Conservation (phyloP, 495 filamentous ascomycete genomes). For the Neurospora tetrasperma region DNA sequence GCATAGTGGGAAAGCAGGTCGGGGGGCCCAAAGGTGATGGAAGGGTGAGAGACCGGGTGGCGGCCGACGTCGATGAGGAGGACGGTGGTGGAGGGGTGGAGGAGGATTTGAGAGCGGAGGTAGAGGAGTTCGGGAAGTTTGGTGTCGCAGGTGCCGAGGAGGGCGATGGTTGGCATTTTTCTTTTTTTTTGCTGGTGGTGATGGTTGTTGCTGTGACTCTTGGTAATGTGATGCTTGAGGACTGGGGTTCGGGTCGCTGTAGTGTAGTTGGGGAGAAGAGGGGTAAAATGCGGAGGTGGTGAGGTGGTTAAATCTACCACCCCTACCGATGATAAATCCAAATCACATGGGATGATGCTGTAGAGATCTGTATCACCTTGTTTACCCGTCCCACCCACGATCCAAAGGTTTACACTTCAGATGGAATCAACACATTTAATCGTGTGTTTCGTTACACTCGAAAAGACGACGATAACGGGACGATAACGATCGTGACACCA, state of each 20-base stretch:
- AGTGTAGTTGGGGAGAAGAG: not conserved
- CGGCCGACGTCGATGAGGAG: slow-evolving; percentile 50
- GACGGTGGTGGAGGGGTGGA: slow-evolving; percentile 17
- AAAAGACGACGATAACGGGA: not conserved
- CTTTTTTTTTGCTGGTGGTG: slow-evolving; percentile 8
- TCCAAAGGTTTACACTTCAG: not conserved
- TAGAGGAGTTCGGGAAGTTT: slow-evolving; percentile 53
- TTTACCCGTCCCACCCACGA: not conserved
- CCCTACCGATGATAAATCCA: not conserved
- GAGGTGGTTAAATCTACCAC: not conserved
- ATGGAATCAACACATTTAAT: not conserved
- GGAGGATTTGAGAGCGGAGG: slow-evolving; percentile 37
- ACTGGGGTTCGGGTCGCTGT: not conserved
- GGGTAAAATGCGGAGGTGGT: not conserved
- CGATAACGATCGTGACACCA: not conserved
- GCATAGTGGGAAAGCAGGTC: slow-evolving; percentile 14
- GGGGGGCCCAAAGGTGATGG: slow-evolving; percentile 37
- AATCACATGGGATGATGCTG: not conserved
- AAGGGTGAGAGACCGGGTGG: slow-evolving; percentile 25
- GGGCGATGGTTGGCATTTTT: slow-evolving; percentile 38
- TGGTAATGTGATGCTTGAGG: not conserved
- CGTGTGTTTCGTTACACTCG: not conserved
- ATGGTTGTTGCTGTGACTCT: not conserved
- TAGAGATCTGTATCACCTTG: not conserved
- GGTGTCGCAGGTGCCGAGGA: slow-evolving; percentile 61